Base-by-base conservation (phyloP, 805 yeast genomes). In the Candida railenensis region DNA sequence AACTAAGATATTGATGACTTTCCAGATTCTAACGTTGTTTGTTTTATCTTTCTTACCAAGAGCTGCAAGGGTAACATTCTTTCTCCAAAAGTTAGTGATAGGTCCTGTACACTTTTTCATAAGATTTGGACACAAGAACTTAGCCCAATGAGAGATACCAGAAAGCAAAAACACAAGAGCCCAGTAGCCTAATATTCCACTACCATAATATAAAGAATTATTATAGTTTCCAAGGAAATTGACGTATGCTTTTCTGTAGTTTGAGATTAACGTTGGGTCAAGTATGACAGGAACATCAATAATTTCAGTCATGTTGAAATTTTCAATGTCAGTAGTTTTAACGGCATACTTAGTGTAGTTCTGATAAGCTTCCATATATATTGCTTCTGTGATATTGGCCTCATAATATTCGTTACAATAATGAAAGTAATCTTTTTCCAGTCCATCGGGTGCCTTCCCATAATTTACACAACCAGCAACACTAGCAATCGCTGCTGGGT, bases 61-160 rank as follows among this genome's bases (percentile, higher is more conserved):
- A 0, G 81, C 74, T n/a, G 81, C 80, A 2, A 71, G 50, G 0
- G 71, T 59, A 5, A 76, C 34, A 20, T 57, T 51, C 7, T 62
- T 59, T 48, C 79, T 58, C 37, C 68, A 48, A 50, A 57, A 48
- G 44, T 69, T 73, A 3, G 67, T 47, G 4, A 59, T 8, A 2
- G 65, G 63, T 47, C 59, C 67, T 1, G 57, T 66, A 12, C 68
- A 43, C 9, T 34, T 30, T 30, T 43, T 58, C 30, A 22, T 16
- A 18, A 47, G 3, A 2, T 47, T 25, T 0, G 74, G 74, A 19
- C 63, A 44, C 3, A 59, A 34, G 3, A 62, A 20, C 45, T 65
- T 68, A 37, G 64, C 40, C 74, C 74, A 70, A 49, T 71, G 50
- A 14, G 48, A 54, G 32, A 62, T 53, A 4, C 55, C 47, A 4